Percentiles rank a stretch among this genome's conserved stretches.
Conservation (phyloP, 441 rosid genomes). For the Pelargonium exstipulatum region DNA sequence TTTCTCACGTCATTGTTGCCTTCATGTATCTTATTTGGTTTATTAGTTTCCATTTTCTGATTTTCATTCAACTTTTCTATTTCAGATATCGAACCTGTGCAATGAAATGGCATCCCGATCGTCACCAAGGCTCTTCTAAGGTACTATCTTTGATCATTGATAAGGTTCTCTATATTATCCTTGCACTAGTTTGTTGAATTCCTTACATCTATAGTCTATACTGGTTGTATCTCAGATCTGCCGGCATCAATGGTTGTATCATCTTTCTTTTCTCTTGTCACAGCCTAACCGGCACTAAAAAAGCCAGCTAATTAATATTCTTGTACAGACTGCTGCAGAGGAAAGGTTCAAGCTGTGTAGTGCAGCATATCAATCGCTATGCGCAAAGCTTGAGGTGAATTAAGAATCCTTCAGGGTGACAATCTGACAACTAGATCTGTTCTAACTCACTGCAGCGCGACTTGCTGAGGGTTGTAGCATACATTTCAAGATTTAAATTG, state of each 20-base stretch:
- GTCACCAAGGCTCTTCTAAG: slow-evolving; percentile 86
- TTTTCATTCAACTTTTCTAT: slow-evolving; percentile 11
- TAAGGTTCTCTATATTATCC: too few relatives aligned
- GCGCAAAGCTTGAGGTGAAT: slow-evolving; percentile 56
- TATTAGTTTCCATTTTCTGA: background rate
- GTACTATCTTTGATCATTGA: slow-evolving; percentile 28
- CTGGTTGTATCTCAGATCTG: too few relatives aligned
- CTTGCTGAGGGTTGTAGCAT: too few relatives aligned
- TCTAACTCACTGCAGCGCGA: too few relatives aligned
- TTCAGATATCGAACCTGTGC: slow-evolving; percentile 77
- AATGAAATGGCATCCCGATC: slow-evolving; percentile 96
- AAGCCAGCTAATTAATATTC: background rate
- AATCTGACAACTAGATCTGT: too few relatives aligned
- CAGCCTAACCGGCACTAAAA: background rate
- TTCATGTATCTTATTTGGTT: too few relatives aligned
- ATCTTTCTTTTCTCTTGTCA: background rate
- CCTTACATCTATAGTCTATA: too few relatives aligned
- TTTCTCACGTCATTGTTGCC: too few relatives aligned
- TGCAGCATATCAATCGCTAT: slow-evolving; percentile 74
- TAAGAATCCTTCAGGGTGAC: slow-evolving; percentile 17
- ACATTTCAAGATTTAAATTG: too few relatives aligned
- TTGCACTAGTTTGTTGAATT: too few relatives aligned
- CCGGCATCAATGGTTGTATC: background rate
- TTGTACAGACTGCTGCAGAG: slow-evolving; percentile 69
- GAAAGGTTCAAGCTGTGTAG: slow-evolving; percentile 92